Conservation (phyloP, 352 stramenopile species). For the Pythium phragmiticola region DNA sequence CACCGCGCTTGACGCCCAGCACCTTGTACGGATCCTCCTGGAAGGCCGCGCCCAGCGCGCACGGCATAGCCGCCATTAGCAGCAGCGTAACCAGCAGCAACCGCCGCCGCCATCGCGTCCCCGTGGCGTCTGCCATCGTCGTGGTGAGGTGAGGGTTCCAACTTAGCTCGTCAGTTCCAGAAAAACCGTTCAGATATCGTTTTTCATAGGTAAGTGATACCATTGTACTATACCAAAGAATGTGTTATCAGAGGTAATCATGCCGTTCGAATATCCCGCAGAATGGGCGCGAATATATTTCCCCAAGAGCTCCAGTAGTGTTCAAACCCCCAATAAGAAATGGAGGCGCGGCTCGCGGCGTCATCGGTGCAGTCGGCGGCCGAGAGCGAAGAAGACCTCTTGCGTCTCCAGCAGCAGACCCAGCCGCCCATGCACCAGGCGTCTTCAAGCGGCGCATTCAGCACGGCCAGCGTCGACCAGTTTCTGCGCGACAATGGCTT, state of each 20-base stretch:
- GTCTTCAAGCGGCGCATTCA: conserved; percentile 37
- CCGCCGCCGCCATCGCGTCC: background rate
- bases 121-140: background rate
- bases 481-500: conserved; percentile 83
- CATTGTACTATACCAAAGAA: background rate
- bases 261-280: conserved; percentile 5
- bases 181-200: conserved; percentile 7
- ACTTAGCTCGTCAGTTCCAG: background rate
- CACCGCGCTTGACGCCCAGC: conserved; percentile 55
- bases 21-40: conserved; percentile 76
- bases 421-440: conserved; percentile 12
- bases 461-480: conserved; percentile 72
- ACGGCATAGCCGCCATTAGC: conserved; percentile 11
- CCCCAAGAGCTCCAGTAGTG: background rate
- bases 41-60: conserved; percentile 15
- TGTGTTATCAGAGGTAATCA: background rate
- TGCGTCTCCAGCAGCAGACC: conserved; percentile 21
- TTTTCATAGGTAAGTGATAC: background rate
- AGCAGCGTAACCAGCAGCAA: conserved; percentile 4
- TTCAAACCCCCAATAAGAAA: background rate
- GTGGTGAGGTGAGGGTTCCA: background rate
- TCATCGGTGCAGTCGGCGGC: conserved; percentile 30
- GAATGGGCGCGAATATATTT: conserved; percentile 6
- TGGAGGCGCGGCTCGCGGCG: conserved; percentile 15
- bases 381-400: conserved; percentile 30